These are phyloP conservation scores for Fusarium neocosmosporiellum DNA, from an alignment of 2,329 filamentous ascomycete species.

Conservation along the genomic window DNA sequence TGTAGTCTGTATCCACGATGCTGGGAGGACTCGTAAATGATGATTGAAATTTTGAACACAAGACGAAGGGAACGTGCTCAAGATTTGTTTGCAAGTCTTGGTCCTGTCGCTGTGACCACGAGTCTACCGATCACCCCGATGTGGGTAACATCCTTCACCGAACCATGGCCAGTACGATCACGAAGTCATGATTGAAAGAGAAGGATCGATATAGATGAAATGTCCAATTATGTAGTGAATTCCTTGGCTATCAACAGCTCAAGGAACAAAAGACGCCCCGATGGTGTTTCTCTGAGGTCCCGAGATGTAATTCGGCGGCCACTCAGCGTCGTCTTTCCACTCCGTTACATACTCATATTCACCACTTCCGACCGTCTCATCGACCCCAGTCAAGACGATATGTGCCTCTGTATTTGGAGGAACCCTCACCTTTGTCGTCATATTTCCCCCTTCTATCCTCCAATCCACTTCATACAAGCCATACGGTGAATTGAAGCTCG, in stretches of 20 bases:
- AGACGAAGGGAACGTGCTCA: too few relatives aligned
- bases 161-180: too few relatives aligned
- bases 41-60: too few relatives aligned
- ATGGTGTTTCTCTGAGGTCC: constrained; percentile 3
- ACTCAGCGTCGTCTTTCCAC: neutral
- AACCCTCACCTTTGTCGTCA: neutral
- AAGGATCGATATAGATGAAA: neutral
- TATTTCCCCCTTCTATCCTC: neutral
- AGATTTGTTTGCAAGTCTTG: too few relatives aligned
- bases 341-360: constrained; percentile 3
- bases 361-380: constrained; percentile 9
- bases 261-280: neutral
- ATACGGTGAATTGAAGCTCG: constrained; percentile 4
- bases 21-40: too few relatives aligned
- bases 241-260: neutral
- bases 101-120: too few relatives aligned
- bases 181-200: too few relatives aligned
- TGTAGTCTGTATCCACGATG: neutral
- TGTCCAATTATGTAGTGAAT: neutral
- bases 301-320: constrained; percentile 6
- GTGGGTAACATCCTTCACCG: too few relatives aligned
- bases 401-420: constrained; percentile 10
- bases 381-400: neutral
- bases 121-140: too few relatives aligned
- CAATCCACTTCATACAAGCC: constrained; percentile 12